Percentiles rank a stretch among this genome's conserved stretches.
Conservation (phyloP, 2,329 filamentous ascomycete species). For the Talaromyces piceae region DNA sequence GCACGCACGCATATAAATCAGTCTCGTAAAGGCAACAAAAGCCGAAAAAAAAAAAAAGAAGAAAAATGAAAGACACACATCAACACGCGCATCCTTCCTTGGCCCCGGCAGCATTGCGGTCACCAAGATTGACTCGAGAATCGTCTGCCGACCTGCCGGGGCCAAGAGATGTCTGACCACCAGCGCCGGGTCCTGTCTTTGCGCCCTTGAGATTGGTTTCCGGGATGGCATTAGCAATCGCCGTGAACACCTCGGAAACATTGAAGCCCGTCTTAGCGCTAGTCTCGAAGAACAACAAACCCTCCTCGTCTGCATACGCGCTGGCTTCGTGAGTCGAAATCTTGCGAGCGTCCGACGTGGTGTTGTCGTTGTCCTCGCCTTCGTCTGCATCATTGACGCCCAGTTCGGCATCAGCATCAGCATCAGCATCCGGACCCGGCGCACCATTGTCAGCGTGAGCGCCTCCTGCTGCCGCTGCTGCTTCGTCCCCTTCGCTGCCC, state of each 20-base stretch:
- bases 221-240: slow-evolving; percentile 95
- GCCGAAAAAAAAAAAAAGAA: background rate
- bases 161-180: slow-evolving; percentile 52
- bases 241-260: slow-evolving; percentile 92
- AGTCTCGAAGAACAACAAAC: slow-evolving; percentile 92
- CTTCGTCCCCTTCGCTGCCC: slow-evolving; percentile 38
- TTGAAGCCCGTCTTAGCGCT: slow-evolving; percentile 94
- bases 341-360: slow-evolving; percentile 70
- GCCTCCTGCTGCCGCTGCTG: slow-evolving; percentile 12
- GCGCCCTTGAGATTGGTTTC: slow-evolving; percentile 92
- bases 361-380: slow-evolving; percentile 51
- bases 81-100: slow-evolving; percentile 91
- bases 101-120: slow-evolving; percentile 62
- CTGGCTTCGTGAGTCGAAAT: slow-evolving; percentile 86
- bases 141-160: slow-evolving; percentile 39
- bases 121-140: slow-evolving; percentile 72
- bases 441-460: slow-evolving; percentile 29
- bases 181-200: slow-evolving; percentile 56
- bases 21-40: background rate
- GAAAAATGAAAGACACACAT: slow-evolving; percentile 1
- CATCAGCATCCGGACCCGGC: slow-evolving; percentile 19
- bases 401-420: slow-evolving; percentile 36
- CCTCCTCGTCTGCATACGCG: slow-evolving; percentile 89
- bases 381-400: slow-evolving; percentile 24
- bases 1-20: background rate